Base-by-base conservation (phyloP, 2,329 filamentous ascomycete genomes). In the Myotisia sp. region DNA sequence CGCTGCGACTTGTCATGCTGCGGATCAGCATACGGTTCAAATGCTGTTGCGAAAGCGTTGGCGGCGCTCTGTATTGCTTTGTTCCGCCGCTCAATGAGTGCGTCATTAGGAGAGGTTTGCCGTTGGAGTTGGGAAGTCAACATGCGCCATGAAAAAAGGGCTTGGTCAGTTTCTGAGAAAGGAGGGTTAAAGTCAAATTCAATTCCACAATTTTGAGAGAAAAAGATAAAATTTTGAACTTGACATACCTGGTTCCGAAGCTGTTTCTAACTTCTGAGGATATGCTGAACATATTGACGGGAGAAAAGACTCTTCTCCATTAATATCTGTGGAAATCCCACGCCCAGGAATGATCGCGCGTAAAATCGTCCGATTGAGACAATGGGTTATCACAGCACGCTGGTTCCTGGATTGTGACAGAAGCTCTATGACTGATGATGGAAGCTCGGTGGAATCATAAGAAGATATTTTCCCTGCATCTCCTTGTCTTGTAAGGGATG, bases 71-170 rank as follows among this genome's bases (percentile, higher is more conserved):
- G 13, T 9, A 36, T 36, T 8, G 32, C 14, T 14, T 26, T 13
- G 2, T 23, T 22, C 19, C 33, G 43, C 38, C 1, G 46, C 37
- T 1, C 27, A 8, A 16, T 28, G 27, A 22, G 39, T 14, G 10
- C 37, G 18, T 20, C 7, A 3, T 20, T 16, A 34, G 31, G 23
- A 21, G 21, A 24, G n/a, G 6, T 22, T 9, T 13, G 28, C 3
- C 26, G 36, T 37, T 18, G 29, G 7, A 53, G 38, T 23, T 48
- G 37, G 1, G 46, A 40, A 12, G 49, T 51, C 13, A 53, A 42
- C 41, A 50, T 49, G 20, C 50, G 46, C 52, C 50, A 55, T 10
- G 37, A 32, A 33, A 50, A 53, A 6, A 44, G 29, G 12, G 41
- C 36, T n/a, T 39, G 22, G 13, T 40, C 36, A 14, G 29, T 37